Evolutionary conservation across 2,329 filamentous ascomycete genomes (phyloP).

Genomic region (Fusarium papillatum): DNA sequence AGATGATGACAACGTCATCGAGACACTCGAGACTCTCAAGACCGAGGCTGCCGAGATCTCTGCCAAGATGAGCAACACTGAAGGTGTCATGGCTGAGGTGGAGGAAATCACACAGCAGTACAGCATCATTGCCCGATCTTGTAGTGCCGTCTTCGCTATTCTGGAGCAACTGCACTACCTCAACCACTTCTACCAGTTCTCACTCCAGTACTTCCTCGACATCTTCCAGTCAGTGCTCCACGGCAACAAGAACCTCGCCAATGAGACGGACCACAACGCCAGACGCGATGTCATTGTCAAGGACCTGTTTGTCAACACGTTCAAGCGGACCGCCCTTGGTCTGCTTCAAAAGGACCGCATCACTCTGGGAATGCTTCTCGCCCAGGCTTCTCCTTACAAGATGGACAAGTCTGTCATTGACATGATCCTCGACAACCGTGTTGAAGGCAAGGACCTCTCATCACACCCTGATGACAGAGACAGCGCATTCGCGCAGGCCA

Average conservation of each 20-base stretch:
- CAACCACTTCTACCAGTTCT: conserved; percentile 99
- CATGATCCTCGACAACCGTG: conserved; percentile 81
- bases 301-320: conserved; percentile 91
- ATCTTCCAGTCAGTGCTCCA: conserved; percentile 96
- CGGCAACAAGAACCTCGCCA: conserved; percentile 79
- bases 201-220: conserved; percentile 96
- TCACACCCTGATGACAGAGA: conserved; percentile 74
- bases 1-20: conserved; percentile 97
- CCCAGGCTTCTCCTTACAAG: conserved; percentile 94
- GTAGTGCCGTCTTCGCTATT: conserved; percentile 97
- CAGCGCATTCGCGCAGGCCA: conserved; percentile 77
- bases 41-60: conserved; percentile 98
- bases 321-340: conserved; percentile 93
- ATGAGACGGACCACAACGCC: conserved; percentile 79
- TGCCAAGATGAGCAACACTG: conserved; percentile 94
- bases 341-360: conserved; percentile 95
- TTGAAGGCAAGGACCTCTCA: conserved; percentile 85
- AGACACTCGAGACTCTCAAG: conserved; percentile 97
- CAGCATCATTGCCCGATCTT: conserved; percentile 91
- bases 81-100: conserved; percentile 98
- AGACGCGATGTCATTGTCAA: conserved; percentile 92
- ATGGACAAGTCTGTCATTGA: conserved; percentile 96
- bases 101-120: conserved; percentile 97
- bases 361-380: conserved; percentile 93
- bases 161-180: conserved; percentile 97